Base-by-base conservation (phyloP, 2,329 filamentous ascomycete genomes). In the Fusarium abutilonis region DNA sequence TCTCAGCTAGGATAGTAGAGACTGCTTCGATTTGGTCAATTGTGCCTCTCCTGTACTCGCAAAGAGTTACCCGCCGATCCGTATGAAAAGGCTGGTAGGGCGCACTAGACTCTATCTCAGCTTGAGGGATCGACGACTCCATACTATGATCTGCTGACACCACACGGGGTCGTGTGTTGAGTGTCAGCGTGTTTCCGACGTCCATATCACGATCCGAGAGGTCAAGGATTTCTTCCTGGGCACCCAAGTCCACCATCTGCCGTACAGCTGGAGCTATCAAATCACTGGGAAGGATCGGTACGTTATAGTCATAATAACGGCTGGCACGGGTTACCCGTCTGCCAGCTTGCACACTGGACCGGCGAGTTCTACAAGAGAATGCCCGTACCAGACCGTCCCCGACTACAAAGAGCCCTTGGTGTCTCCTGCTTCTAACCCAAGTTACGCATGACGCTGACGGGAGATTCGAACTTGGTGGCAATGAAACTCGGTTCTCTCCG, bases 61-160 rank as follows among this genome's bases (percentile, higher is more conserved):
- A 90, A 26, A 97, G 80, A n/a, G 83, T 86, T 40, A 98, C 91
- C 4, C 94, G 87, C 51, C 87, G 86, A 71, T 98, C 93, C 0
- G 93, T 95, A 74, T 98, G 94, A 79, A 98, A 97, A 1, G 95
- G 94, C 70, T 97, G 93, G 70, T 97, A 98, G 3, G 94, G 92
- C 5, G 93, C 91, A 71, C 94, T 97, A 2, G 94, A 97, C 73
- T 99, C 95, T 64, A 97, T 96, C 79, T 97, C 93, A 6, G 92
- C 92, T 64, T 89, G 86, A 1, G 87, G 86, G 53, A 86, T 93
- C 73, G 79, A 90, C 73, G 78, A 91, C 75, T 80, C 89, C 73
- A 80, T 83, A 52, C 76, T 79, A 70, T 74, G 77, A 69, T 77
- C 80, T 67, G 64, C 69, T 45, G 70, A 72, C 63, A 64, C 70